Conservation (phyloP, 306 rosid species). For the Quercus glauca region DNA sequence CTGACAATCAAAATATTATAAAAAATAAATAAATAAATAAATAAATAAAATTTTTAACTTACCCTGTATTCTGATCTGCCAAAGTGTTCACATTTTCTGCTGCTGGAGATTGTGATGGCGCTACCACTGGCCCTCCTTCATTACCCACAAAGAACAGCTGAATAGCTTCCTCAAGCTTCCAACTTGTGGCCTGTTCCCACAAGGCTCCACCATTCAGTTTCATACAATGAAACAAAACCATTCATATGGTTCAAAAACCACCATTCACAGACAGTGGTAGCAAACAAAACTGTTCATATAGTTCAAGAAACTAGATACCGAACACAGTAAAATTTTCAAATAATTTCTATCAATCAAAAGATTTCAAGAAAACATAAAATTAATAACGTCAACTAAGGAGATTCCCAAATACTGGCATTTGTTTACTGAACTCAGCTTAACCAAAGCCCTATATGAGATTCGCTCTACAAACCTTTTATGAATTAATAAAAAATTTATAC, state of each 20-base stretch:
- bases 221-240: background rate
- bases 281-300: too few relatives aligned
- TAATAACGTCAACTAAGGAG: background rate
- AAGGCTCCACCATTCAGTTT: slow-evolving; percentile 7
- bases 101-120: slow-evolving; percentile 34
- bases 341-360: background rate
- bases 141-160: slow-evolving; percentile 77
- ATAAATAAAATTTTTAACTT: background rate
- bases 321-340: background rate
- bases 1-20: background rate
- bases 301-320: background rate
- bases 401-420: background rate
- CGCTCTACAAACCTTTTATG: too few relatives aligned
- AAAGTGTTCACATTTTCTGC: slow-evolving; percentile 40
- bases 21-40: background rate
- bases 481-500: too few relatives aligned
- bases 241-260: too few relatives aligned
- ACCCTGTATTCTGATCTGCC: slow-evolving; percentile 47
- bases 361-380: background rate
- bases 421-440: background rate
- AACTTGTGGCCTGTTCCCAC: slow-evolving; percentile 74
- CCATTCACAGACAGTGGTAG: too few relatives aligned
- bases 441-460: too few relatives aligned
- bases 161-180: slow-evolving; percentile 96
- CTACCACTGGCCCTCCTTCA: slow-evolving; percentile 47